Percentiles rank a stretch among this genome's conserved stretches.
Evolutionary conservation across 2,329 filamentous ascomycete genomes (phyloP).

Genomic region (Diplodia corticola): DNA sequence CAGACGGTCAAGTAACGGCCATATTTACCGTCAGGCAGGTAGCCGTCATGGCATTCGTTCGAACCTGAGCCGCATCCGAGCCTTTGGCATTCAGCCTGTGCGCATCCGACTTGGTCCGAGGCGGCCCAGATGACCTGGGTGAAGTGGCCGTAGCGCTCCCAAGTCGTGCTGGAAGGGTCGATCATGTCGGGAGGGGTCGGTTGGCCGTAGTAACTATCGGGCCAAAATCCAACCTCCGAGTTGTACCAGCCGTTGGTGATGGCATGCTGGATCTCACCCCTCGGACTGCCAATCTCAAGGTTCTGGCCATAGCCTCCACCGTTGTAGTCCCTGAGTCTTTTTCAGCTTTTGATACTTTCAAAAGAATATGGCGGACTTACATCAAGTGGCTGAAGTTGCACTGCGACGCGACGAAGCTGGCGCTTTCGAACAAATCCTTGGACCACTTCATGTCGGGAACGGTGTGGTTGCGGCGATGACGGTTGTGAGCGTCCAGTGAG

Average conservation of each 20-base stretch:
- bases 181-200: not conserved
- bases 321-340: not conserved
- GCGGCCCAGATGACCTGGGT: slow-evolving; percentile 5
- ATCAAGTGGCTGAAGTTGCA: slow-evolving; percentile 15
- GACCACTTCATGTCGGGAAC: slow-evolving; percentile 7
- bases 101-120: not conserved
- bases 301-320: slow-evolving; percentile 12
- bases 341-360: not conserved
- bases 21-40: not conserved
- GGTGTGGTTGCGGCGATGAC: slow-evolving; percentile 12
- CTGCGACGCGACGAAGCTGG: not conserved
- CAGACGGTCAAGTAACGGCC: not conserved
- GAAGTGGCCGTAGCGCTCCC: slow-evolving; percentile 6
- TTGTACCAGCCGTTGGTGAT: slow-evolving; percentile 13
- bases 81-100: not conserved
- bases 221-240: not conserved
- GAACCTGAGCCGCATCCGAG: not conserved
- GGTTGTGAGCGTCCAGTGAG: slow-evolving; percentile 1
- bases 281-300: not conserved
- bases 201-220: not conserved
- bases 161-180: not conserved
- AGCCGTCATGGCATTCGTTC: not conserved
- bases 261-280: not conserved
- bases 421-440: not conserved
- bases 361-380: not conserved